These are phyloP conservation scores for Ganoderma lucidum DNA, from an alignment of 1,284 basidiomycete species.

Conservation along the genomic window DNA sequence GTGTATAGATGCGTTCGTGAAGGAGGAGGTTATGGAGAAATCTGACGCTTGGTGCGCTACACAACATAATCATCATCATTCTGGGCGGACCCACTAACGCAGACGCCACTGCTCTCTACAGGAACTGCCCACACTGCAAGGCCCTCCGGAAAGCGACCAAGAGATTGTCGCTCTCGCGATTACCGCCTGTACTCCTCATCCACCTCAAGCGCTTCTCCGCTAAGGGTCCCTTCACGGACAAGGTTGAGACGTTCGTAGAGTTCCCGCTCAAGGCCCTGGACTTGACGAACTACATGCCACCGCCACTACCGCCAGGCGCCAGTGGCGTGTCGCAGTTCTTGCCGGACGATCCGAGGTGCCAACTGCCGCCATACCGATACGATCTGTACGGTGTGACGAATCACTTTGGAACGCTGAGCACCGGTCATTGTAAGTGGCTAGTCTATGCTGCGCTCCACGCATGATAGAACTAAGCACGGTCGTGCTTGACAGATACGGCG, in stretches of 20 bases:
- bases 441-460: background rate
- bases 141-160: slow-evolving; percentile 85
- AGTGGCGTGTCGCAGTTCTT: slow-evolving; percentile 53
- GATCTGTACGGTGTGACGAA: slow-evolving; percentile 93
- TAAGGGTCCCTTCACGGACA: slow-evolving; percentile 94
- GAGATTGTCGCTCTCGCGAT: slow-evolving; percentile 85
- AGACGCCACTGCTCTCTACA: slow-evolving; percentile 40
- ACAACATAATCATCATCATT: background rate
- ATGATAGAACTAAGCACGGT: background rate
- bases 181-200: slow-evolving; percentile 94
- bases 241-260: slow-evolving; percentile 90
- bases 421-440: slow-evolving; percentile 85
- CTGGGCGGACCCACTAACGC: background rate
- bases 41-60: slow-evolving; percentile 89
- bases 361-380: slow-evolving; percentile 86
- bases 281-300: slow-evolving; percentile 91
- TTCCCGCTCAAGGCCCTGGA: slow-evolving; percentile 89
- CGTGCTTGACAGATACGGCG: slow-evolving; percentile 75
- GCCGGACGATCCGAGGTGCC: slow-evolving; percentile 78
- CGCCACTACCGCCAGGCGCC: slow-evolving; percentile 72
- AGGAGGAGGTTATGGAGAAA: slow-evolving; percentile 91
- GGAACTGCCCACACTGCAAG: slow-evolving; percentile 96
- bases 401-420: slow-evolving; percentile 90
- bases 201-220: slow-evolving; percentile 97
- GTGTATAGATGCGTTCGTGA: slow-evolving; percentile 93